phyloP scores from a whole-genome alignment of 768 basidiomycete species.

The Rhodosporidiobolus odoratus region DNA sequence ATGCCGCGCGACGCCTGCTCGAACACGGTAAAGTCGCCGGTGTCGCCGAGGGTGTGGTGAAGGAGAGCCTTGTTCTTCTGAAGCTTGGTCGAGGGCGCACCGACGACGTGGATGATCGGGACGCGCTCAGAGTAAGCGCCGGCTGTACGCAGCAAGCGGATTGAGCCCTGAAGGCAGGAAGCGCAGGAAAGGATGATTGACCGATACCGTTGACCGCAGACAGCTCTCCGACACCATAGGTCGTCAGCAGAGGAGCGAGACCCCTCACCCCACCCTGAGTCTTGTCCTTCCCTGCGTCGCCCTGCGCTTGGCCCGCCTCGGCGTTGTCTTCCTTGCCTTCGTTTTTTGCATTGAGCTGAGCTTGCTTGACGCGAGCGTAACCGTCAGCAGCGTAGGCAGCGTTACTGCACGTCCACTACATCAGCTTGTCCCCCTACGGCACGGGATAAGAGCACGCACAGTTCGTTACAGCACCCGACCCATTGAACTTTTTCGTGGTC shows the following conservation, averaged over 20 bases:
- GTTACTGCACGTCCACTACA: no score
- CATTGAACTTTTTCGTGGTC: constrained; percentile 33
- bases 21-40: constrained; percentile 71
- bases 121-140: constrained; percentile 73
- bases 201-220: constrained; percentile 52
- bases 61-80: constrained; percentile 68
- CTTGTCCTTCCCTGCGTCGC: constrained; percentile 1
- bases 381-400: constrained; percentile 80
- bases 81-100: constrained; percentile 68
- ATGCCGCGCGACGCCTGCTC: constrained; percentile 68
- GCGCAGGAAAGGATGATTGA: fast-evolving
- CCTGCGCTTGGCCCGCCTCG: constrained; percentile 1
- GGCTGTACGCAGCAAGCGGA: no score
- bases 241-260: constrained; percentile 52
- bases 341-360: constrained; percentile 27
- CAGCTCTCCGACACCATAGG: constrained; percentile 88
- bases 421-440: no score
- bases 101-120: constrained; percentile 81
- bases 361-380: constrained; percentile 77
- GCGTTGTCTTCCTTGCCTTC: constrained; percentile 8
- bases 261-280: constrained; percentile 36
- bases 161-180: no score
- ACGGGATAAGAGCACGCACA: not conserved
- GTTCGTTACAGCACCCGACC: constrained; percentile 33
- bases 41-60: constrained; percentile 80